Base-by-base conservation (phyloP, 306 rosid genomes). In the Calophaca sinica region DNA sequence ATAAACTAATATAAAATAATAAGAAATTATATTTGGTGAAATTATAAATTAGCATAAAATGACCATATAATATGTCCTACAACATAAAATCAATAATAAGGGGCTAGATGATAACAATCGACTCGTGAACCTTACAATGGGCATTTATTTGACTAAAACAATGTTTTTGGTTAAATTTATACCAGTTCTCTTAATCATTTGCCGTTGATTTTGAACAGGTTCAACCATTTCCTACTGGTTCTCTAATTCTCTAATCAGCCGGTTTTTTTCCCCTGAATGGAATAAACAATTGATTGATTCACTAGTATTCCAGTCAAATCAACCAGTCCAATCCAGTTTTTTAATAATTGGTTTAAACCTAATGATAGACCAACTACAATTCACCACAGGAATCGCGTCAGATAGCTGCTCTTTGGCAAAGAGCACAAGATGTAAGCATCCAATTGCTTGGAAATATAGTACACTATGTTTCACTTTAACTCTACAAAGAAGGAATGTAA, bases 401-500 rank as follows among this genome's bases (percentile, higher is more conserved):
- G 26, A 48, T 33, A 57, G 74, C 61, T 77, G 49, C 52, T 54
- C 10, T 58, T 35, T 26, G 5, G 35, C 12, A 26, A 54, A 54
- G 61, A 26, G 62, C 62, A 32, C 38, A 49, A 51, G 38, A 41
- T 49, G 50, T 51, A 39, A 31, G 42, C 66, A 67, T 50, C 66
- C 80, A 61, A 20, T 20, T 38, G 46, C 29, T 50, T 8, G 39
- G 28, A 61, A 67, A 49, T 50, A 67, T 8, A 28, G 70, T 29
- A 48, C 69, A 36, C 10, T 35, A 57, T 20, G 68, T 62, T 70
- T 44, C 10, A 1, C 26, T 66, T 48, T 3, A 66, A 63, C 72
- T 51, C 79, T 12, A 73, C 5, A 31, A 70, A 51, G 36, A 51
- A 70, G 32, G 41, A 49, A 48, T 33, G 49, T 11, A 74, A 51